Percentiles rank a stretch among this genome's conserved stretches.
phyloP scores from a whole-genome alignment of 2,329 filamentous ascomycete genomes.

The Mycosphaerelloides madeirae region DNA sequence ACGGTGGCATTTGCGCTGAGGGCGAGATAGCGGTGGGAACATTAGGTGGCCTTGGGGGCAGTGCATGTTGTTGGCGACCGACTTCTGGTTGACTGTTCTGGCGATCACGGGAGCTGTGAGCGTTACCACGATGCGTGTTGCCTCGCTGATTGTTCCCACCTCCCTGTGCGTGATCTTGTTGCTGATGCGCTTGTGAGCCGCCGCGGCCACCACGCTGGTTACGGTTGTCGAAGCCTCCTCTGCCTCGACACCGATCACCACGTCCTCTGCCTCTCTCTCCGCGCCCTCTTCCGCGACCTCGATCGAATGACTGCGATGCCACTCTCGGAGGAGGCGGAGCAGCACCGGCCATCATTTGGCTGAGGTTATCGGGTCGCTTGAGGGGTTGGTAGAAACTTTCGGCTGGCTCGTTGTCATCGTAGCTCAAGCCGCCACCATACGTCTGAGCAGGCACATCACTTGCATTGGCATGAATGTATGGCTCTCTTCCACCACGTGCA shows the following conservation, averaged over 20 bases:
- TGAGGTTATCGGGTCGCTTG: constrained; percentile 44
- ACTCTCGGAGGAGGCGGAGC: constrained; percentile 17
- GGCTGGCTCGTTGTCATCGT: constrained; percentile 40
- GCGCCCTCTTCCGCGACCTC: constrained; percentile 31
- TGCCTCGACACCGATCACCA: constrained; percentile 20
- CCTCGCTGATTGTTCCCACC: constrained; percentile 1
- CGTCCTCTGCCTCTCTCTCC: constrained; percentile 28
- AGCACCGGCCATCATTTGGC: constrained; percentile 40
- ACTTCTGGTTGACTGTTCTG: constrained; percentile 16
- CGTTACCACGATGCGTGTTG: constrained; percentile 15
- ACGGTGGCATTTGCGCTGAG: constrained; percentile 1
- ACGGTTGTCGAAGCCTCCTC: constrained; percentile 16
- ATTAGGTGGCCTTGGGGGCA: constrained; percentile 14
- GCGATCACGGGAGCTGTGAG: constrained; percentile 24
- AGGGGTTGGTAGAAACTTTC: constrained; percentile 46
- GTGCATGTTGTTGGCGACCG: constrained; percentile 7
- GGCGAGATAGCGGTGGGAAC: neutral
- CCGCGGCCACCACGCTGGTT: constrained; percentile 14
- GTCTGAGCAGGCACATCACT: constrained; percentile 21
- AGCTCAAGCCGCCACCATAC: constrained; percentile 30
- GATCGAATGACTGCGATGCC: constrained; percentile 31
- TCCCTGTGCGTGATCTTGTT: neutral
- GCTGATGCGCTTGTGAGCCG: constrained; percentile 4
- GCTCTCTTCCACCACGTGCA: constrained; percentile 8
- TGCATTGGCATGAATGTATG: constrained; percentile 12